Base-by-base conservation (phyloP, 495 filamentous ascomycete species). In the Neohortaea acidophila region DNA sequence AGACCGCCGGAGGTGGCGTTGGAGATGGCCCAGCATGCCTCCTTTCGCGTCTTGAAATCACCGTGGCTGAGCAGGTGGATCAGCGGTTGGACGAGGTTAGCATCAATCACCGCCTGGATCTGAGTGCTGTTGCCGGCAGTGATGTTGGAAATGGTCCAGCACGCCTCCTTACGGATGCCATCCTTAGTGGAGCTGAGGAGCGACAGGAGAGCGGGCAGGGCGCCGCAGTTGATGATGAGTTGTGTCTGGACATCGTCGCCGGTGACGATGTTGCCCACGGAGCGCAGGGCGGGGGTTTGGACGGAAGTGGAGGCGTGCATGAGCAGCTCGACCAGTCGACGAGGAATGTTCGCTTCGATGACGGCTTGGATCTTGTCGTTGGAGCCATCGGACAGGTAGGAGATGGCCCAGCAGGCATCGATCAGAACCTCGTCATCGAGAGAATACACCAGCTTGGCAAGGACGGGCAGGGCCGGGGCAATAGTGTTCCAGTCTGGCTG, bases 321-420 rank as follows among this genome's bases (percentile, higher is more conserved):
- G 35, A 99, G 75, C 30, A 99, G 74, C 64, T 99, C 91, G 1
- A 96, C 89, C 7, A 99, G 75, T 34, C 91, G 84, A 46, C 91
- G 86, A 44, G 91, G 91, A 46, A 99, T 99, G 38, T 86, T 85
- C 36, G 87, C 89, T 60, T 96, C 91, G 54, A 99, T 96, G 28
- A 99, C 91, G 31, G 91, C 87, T 60, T 99, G 91, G 47, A 99
- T 99, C 69, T 99, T 99, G 51, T 99, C 91, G 56, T 99, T 99
- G 45, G 84, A 77, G 14, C 91, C 91, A 59, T 99, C 91, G n/a
- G 91, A 96, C 27, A 99, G 72, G 51, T 99, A 99, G 3, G 91
- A 96, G 57, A 99, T 94, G 36, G 91, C 91, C 91, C 91, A 99
- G 73, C 91, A 99, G 32, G 91, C 89, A 60, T 99, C 91, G 49